These are phyloP conservation scores for Xerocomus potaroensis DNA, from an alignment of 768 basidiomycete genomes.

Conservation along the genomic window DNA sequence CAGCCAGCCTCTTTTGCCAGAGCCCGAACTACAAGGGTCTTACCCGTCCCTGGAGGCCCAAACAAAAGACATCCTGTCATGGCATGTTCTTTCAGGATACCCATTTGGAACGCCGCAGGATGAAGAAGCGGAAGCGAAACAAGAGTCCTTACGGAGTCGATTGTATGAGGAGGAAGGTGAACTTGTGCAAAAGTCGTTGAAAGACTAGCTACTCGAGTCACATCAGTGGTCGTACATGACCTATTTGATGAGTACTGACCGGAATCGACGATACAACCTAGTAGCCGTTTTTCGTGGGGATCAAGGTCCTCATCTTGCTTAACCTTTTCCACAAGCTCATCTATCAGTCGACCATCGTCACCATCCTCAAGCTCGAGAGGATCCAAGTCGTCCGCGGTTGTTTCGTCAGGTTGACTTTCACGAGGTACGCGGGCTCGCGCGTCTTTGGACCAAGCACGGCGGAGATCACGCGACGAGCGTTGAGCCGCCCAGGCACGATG, in stretches of 20 bases:
- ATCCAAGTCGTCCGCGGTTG: conserved; percentile 29
- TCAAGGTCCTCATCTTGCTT: conserved; percentile 75
- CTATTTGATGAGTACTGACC: conserved; percentile 36
- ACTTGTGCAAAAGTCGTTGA: conserved; percentile 85
- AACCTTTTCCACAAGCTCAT: conserved; percentile 74
- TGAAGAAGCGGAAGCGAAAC: conserved; percentile 86
- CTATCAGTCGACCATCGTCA: conserved; percentile 30
- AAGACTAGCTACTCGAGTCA: conserved; percentile 49
- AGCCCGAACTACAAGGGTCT: conserved; percentile 85
- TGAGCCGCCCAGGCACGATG: conserved; percentile 62
- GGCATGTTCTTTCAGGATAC: conserved; percentile 85
- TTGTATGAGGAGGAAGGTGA: conserved; percentile 81
- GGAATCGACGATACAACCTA: conserved; percentile 85
- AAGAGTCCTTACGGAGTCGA: conserved; percentile 88
- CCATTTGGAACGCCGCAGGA: conserved; percentile 82
- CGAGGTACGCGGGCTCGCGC: conserved; percentile 32
- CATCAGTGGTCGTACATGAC: conserved; percentile 3
- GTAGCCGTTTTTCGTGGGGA: conserved; percentile 71
- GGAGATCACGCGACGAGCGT: conserved; percentile 44
- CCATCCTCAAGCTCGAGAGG: conserved; percentile 33
- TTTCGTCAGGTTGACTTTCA: conserved; percentile 36
- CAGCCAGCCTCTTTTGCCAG: conserved; percentile 93
- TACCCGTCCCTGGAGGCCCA: conserved; percentile 91
- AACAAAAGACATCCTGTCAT: conserved; percentile 91
- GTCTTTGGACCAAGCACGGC: conserved; percentile 60